Base-by-base conservation (phyloP, 495 filamentous ascomycete species). In the Trichoderma reesei region DNA sequence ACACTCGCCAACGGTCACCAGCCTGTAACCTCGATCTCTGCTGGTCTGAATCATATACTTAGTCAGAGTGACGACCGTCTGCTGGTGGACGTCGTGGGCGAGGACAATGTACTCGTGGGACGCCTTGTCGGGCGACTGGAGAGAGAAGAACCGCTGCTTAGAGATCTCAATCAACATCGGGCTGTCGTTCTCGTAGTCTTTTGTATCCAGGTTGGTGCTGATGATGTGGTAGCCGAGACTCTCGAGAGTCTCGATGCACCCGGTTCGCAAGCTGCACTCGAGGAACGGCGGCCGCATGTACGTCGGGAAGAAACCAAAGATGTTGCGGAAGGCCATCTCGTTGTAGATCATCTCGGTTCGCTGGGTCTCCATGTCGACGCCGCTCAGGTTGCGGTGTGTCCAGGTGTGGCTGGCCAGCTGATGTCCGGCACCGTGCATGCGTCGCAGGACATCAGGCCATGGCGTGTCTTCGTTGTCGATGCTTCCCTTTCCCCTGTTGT, bases 271-370 rank as follows among this genome's bases (percentile, higher is more conserved):
- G 13, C 74, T 79, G 68, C 88, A 90, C 59, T 79, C 81, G 2
- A 83, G 84, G 69, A 86, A 90, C 0, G 88, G 88, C 3, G 88
- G 88, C 1, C 88, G 82, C 86, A 90, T 88, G 70, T 91, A 91
- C n/a, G 86, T 88, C 0, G 88, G 88, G 63, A 87, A 83, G 63
- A 80, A 78, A 16, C 86, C 88, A 9, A 89, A 73, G 65, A 90
- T 85, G 69, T 90, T 90, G 46, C 83, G 79, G 16, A 90, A 68
- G 0, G 87, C 88, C 67, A 84, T 86, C 72, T 90, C 88, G 65
- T 87, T 88, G 73, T 85, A 85, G 62, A 80, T 66, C 75, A 91
- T 82, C 71, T 90, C 85, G 0, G 61, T 42, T 79, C 74, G 42
- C 71, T 73, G 39, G 82, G 80, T 59, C 83, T 76, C 0, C 70